Evolutionary conservation across 140 eudicot genomes (phyloP).

Genomic region (Eryngium alpinum): DNA sequence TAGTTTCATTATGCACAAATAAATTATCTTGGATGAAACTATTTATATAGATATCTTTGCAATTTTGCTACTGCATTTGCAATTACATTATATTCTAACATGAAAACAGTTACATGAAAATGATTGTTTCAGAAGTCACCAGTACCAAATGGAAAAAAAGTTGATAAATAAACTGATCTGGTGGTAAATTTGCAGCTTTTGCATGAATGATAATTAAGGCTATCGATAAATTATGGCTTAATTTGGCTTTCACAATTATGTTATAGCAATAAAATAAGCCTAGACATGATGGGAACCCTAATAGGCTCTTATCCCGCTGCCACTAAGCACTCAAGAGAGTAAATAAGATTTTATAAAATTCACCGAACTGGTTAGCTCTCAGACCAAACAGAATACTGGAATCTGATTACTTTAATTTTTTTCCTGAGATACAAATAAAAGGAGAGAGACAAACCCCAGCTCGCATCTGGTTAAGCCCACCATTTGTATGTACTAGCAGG

Average conservation of each 20-base stretch:
- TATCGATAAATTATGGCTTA: neutral
- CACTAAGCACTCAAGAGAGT: neutral
- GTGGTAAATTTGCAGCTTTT: neutral
- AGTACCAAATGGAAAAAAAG: neutral
- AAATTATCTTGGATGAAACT: neutral
- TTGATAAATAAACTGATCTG: neutral
- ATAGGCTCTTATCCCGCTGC: neutral
- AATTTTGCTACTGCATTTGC: neutral
- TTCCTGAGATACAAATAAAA: slow-evolving; percentile 6
- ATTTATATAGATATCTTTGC: neutral
- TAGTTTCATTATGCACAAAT: neutral
- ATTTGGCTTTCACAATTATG: neutral
- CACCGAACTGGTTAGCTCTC: neutral
- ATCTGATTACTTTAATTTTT: neutral
- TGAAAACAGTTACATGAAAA: too few species aligned
- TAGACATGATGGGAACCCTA: neutral
- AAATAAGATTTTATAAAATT: neutral
- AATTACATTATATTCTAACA: too few species aligned
- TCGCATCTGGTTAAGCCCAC: slow-evolving; percentile 99
- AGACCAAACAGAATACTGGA: neutral
- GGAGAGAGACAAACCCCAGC: slow-evolving; percentile 64
- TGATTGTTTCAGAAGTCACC: neutral
- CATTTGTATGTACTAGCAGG: slow-evolving; percentile 93
- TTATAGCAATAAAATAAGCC: neutral
- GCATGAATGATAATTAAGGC: neutral